Evolutionary conservation across 1,284 basidiomycete species (phyloP), one percentile per base, ranked within the genome.

Genomic region (Irpex rosettiformis): DNA sequence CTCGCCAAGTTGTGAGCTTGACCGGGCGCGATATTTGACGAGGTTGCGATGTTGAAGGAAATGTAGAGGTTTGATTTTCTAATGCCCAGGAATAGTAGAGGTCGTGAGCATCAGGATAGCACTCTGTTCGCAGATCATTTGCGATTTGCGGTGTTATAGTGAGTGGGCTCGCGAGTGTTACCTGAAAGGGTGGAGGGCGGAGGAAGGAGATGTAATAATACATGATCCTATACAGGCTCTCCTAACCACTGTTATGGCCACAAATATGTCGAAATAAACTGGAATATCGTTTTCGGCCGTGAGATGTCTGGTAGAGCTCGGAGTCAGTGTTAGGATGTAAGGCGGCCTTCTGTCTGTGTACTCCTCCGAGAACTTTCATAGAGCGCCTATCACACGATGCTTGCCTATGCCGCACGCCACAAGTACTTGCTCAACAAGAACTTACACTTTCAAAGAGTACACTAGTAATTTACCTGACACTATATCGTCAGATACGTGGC

Each of bases 81-180:
- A 27, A 24, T 10, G 48, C 22, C 75, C 75, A 76, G 37, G 70
- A 64, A 62, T 73, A 75, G 65, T 65, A 77, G 8, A 68, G 79
- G 60, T 91, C 86, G 59, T 80, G 75, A 1, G 75, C 67, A 22
- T 67, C 70, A 11, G 75, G 68, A 64, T 75, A 82, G 1, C 76
- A 72, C 64, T 90, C 88, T n/a, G 89, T 92, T 24, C 90, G 80
- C 48, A 93, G 77, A 65, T 92, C 90, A 67, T 93, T 92, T n/a
- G 83, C 80, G 60, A 93, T 81, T 69, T 91, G 88, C 0, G 88
- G 88, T 1, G 83, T 89, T 52, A 91, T 79, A 8, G 74, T 69
- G 42, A 91, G 70, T 5, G 75, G 68, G 21, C 72, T 73, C 10
- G 72, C 71, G 2, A 74, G 69, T 5, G 71, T 65, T 1, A 75